Evolutionary conservation across 768 basidiomycete genomes (phyloP), one percentile per base, ranked within the genome.

Genomic region (Tylopilus felleus): DNA sequence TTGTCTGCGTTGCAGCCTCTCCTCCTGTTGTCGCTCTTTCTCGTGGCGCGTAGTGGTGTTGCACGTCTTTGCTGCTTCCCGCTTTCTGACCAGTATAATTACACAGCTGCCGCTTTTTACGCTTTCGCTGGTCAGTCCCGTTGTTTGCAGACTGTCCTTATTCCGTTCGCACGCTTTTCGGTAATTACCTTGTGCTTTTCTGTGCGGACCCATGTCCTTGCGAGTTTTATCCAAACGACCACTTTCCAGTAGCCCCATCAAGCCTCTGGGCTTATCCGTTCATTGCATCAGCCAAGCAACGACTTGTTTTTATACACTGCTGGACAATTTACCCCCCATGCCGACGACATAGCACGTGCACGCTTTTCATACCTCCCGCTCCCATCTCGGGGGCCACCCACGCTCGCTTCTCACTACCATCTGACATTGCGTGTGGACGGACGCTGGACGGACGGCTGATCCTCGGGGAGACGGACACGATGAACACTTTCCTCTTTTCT

Each of bases 31-130:
- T 72, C 63, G 60, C 60, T 47, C 52, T 56, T 60, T 51, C 60
- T 52, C 59, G 40, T 61, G 64, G 61, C 65, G 58, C 68, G 66
- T 64, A 62, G 55, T 66, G 67, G 59, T 60, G 64, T 68, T 48
- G 56, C 61, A 57, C 55, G 43, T 59, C 48, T 45, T 57, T 58
- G 56, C 52, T 67, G 60, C 68, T 68, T 71, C 55, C 61, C 65
- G 53, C 52, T 51, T 65, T 67, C 67, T 71, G 65, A 72, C 71
- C 29, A 25, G 58, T 59, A 55, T 65, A 49, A 55, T 51, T 58
- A 60, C 62, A 58, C 66, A 70, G 65, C 60, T 55, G 55, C 60
- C 60, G 40, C 56, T 61, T 65, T 66, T 58, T 55, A 53, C 60
- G 45, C 63, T 58, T 65, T 61, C 59, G 49, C 39, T 33, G 59